A percentile compares a stretch with the other conserved stretches of the same genome.
Conservation (phyloP, 768 basidiomycete genomes). For the Trametes cubensis region DNA sequence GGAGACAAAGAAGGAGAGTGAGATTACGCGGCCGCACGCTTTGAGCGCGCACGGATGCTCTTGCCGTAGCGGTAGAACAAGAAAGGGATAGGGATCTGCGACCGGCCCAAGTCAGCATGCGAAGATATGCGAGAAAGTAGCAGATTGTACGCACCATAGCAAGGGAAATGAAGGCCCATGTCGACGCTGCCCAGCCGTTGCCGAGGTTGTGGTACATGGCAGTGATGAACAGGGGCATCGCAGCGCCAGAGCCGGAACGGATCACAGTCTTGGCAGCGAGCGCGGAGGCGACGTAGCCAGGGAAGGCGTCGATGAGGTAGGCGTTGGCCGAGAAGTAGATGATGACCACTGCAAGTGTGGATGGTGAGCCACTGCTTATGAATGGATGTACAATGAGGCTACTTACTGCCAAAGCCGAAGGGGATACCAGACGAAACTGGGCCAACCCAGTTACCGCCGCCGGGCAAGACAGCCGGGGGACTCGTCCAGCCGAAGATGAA, state of each 20-base stretch:
- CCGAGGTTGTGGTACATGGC: constrained; percentile 45
- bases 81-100: constrained; percentile 29
- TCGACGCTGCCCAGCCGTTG: constrained; percentile 42
- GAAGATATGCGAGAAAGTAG: too few relatives aligned
- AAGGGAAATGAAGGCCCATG: constrained; percentile 40
- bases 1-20: background rate
- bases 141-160: constrained; percentile 34
- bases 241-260: constrained; percentile 40
- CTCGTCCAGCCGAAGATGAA: constrained; percentile 50
- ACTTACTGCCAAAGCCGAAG: constrained; percentile 41
- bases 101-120: background rate
- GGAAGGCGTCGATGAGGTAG: constrained; percentile 45
- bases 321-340: constrained; percentile 45
- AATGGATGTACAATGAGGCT: background rate
- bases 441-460: constrained; percentile 43
- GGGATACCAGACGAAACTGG: constrained; percentile 40
- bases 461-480: constrained; percentile 38
- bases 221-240: constrained; percentile 41
- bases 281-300: constrained; percentile 42
- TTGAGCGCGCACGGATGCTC: constrained; percentile 27
- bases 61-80: constrained; percentile 28
- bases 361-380: background rate
- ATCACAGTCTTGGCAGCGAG: constrained; percentile 44
- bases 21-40: constrained; percentile 25
- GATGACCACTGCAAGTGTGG: constrained; percentile 34